Conservation (phyloP, 495 filamentous ascomycete species). For the Neurospora sp. region DNA sequence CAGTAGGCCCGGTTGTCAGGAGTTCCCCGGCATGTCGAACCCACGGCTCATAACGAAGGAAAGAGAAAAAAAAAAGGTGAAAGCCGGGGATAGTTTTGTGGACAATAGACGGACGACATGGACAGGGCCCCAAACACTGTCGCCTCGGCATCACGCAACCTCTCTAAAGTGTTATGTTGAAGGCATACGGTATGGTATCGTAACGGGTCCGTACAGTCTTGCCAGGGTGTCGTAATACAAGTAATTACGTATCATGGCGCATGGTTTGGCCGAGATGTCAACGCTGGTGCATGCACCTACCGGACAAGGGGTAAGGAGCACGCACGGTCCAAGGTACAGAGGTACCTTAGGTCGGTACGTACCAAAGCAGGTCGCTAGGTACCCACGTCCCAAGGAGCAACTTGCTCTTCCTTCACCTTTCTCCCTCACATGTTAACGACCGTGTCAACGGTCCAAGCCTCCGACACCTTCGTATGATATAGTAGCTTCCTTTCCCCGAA, state of each 20-base stretch:
- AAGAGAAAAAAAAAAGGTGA: background rate
- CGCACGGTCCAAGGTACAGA: background rate
- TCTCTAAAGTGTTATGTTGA: background rate
- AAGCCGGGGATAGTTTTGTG: background rate
- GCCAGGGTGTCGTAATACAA: background rate
- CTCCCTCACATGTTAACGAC: background rate
- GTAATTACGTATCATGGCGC: background rate
- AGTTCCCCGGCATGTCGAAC: background rate
- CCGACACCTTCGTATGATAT: background rate
- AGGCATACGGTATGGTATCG: background rate
- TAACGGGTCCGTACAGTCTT: background rate
- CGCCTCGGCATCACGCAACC: background rate
- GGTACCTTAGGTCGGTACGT: background rate
- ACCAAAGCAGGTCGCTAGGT: background rate
- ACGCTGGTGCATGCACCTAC: background rate
- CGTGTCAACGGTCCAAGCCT: background rate
- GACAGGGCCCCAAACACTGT: background rate
- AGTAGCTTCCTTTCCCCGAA: background rate
- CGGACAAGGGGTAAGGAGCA: background rate
- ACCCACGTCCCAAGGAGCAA: background rate
- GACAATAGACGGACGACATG: background rate
- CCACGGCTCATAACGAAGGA: background rate
- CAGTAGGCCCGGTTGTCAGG: background rate
- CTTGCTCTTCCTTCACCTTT: background rate
- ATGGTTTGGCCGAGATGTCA: background rate